Conservation (phyloP, 164 flowering plant genomes). For the Vitis riparia region DNA sequence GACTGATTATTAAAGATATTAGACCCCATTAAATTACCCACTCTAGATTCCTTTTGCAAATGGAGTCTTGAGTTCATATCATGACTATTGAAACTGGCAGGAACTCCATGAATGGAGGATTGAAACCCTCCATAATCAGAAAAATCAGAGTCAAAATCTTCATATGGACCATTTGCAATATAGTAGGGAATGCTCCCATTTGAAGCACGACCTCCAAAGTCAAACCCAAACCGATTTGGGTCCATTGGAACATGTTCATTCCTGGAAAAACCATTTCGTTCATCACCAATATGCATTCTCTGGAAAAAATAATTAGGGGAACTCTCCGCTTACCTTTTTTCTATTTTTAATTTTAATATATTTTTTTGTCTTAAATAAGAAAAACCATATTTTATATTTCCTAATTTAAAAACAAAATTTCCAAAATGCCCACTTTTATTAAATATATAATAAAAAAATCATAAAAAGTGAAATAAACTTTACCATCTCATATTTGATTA, state of each 20-base stretch:
- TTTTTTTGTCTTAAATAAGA: no score
- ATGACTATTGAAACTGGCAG: slow-evolving; percentile 11
- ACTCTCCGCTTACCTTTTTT: no score
- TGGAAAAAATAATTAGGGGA: slow-evolving; percentile 3
- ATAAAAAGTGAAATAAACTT: no score
- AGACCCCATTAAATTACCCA: slow-evolving; percentile 17
- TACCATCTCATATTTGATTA: no score
- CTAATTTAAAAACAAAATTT: no score
- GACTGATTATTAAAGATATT: slow-evolving; percentile 5
- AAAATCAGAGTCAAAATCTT: slow-evolving; percentile 15
- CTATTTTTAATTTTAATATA: no score
- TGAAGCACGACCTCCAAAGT: slow-evolving; percentile 7
- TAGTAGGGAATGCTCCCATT: not conserved
- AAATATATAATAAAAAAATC: no score
- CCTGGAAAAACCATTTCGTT: slow-evolving; percentile 10
- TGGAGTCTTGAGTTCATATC: slow-evolving; percentile 19
- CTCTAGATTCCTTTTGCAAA: slow-evolving; percentile 12
- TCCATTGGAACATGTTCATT: slow-evolving; percentile 4
- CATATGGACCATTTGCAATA: slow-evolving; percentile 26
- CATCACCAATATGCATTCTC: slow-evolving; percentile 35
- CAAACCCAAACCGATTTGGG: slow-evolving; percentile 22
- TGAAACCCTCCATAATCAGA: slow-evolving; percentile 17
- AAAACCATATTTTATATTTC: no score
- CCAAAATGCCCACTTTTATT: no score
- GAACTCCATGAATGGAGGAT: slow-evolving; percentile 5